Evolutionary conservation across 1,139 yeast species (phyloP).

Genomic region (Yamadazyma dushanensis): DNA sequence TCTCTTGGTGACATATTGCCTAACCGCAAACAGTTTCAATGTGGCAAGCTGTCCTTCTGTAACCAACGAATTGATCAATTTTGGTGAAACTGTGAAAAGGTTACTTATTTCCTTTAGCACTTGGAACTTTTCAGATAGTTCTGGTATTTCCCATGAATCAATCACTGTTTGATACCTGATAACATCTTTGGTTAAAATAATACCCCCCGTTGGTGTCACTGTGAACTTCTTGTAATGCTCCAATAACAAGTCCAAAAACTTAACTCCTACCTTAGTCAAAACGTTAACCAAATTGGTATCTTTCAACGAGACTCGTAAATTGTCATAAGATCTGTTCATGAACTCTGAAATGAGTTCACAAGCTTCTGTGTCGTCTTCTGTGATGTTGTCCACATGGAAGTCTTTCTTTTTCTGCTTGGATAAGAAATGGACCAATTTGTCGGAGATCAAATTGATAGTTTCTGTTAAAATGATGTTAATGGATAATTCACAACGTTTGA

Average conservation of each 20-base stretch:
- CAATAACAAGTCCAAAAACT: constrained; percentile 59
- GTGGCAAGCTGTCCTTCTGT: constrained; percentile 78
- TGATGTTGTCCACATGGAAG: constrained; percentile 42
- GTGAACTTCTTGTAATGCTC: constrained; percentile 76
- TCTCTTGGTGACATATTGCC: constrained; percentile 71
- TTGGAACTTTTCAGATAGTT: constrained; percentile 67
- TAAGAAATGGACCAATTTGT: constrained; percentile 49
- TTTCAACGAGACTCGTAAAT: constrained; percentile 38
- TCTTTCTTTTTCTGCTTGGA: constrained; percentile 41
- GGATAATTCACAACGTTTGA: constrained; percentile 67
- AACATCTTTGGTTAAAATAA: constrained; percentile 80
- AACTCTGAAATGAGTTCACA: constrained; percentile 64
- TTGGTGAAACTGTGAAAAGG: constrained; percentile 73
- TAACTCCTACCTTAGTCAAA: constrained; percentile 59
- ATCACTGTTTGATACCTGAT: constrained; percentile 74
- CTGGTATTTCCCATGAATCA: constrained; percentile 67
- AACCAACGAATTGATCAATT: constrained; percentile 71
- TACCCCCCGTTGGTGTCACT: constrained; percentile 81
- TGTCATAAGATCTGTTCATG: constrained; percentile 44
- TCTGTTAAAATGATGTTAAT: constrained; percentile 66
- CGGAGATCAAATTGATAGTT: constrained; percentile 50
- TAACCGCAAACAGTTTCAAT: constrained; percentile 64
- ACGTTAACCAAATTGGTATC: constrained; percentile 55
- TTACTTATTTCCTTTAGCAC: constrained; percentile 82
- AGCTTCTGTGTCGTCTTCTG: constrained; percentile 62